Evolutionary conservation across 2,329 filamentous ascomycete genomes (phyloP), one percentile per base, ranked within the genome.

Genomic region (Cucurbitaria berberidis): DNA sequence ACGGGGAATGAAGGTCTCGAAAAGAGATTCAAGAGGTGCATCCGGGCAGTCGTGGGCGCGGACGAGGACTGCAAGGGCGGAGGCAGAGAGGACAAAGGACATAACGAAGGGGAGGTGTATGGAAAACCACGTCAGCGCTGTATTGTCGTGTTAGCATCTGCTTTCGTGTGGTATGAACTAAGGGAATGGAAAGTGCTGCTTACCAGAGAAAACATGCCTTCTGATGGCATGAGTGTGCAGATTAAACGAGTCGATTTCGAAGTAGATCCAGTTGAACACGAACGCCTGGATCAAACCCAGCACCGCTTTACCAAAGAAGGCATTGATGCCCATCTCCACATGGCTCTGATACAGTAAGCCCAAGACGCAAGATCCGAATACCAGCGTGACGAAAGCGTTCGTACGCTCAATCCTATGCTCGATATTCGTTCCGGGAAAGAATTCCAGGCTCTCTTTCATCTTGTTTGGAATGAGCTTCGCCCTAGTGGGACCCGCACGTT

Each of bases 341-440:
- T 77, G 76, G 55, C 80, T 85, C 62, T 87, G 85, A 64, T 84
- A 87, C 35, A 87, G 74, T 30, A 87, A 76, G 0, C 82, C 84
- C 24, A 88, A 80, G 21, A 88, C 85, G 1, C 81, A 84, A 59
- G 87, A 87, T 15, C 86, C 86, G 60, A 88, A 83, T 1, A 89
- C 85, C 2, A 88, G 75, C 0, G 84, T 83, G 0, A 88, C 83
- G 63, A 88, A 89, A 0, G 85, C 85, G 51, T 84, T 84, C 26
- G 83, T 88, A 6, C 86, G 77, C 69, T 88, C 86, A 4, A 85
- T 84, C 48, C 84, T 81, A 68, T 89, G 86, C 70, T 88, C 86
- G 57, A 88, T 88, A 59, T 87, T 88, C 41, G 84, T 76, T 0
- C 83, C 84, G 2, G 84, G 86, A 47, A 80, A 82, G 68, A 86